A percentile compares a stretch with the other conserved stretches of the same genome.
These are phyloP conservation scores for Akebia trifoliata DNA, from an alignment of 164 flowering plant genomes.

Conservation along the genomic window DNA sequence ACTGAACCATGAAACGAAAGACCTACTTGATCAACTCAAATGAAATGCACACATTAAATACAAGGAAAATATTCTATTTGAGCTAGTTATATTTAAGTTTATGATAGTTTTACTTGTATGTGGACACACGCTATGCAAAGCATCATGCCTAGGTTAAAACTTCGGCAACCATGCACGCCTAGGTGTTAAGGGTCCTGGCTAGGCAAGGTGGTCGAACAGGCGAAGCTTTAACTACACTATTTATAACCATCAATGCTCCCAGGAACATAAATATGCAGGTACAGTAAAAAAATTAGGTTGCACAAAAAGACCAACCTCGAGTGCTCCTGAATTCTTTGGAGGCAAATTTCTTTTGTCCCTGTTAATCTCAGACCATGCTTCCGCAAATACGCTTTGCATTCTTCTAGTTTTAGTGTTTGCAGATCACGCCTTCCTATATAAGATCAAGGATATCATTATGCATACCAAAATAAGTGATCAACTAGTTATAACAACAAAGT, in stretches of 20 bases:
- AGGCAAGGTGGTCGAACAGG: no score
- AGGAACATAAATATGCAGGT: neutral
- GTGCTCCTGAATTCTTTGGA: conserved; percentile 53
- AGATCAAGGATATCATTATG: neutral
- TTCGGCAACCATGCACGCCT: no score
- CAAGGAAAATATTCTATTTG: no score
- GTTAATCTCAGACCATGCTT: conserved; percentile 46
- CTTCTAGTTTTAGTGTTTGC: conserved; percentile 25
- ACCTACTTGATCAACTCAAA: no score
- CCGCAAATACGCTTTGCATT: conserved; percentile 52
- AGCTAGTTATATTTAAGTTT: no score
- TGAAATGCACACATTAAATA: no score
- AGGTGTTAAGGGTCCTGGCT: no score
- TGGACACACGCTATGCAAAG: no score
- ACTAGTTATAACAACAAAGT: neutral
- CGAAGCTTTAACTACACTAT: neutral
- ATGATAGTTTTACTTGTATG: no score
- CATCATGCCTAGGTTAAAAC: no score
- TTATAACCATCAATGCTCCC: neutral
- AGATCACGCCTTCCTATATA: conserved; percentile 21
- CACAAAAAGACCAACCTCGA: conserved; percentile 36
- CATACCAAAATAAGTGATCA: neutral
- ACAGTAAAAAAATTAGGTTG: neutral
- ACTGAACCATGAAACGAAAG: no score
- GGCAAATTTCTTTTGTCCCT: conserved; percentile 46